Evolutionary conservation across 1,284 basidiomycete genomes (phyloP), one percentile per base, ranked within the genome.

Genomic region (Austroboletus novae-zelandiae): DNA sequence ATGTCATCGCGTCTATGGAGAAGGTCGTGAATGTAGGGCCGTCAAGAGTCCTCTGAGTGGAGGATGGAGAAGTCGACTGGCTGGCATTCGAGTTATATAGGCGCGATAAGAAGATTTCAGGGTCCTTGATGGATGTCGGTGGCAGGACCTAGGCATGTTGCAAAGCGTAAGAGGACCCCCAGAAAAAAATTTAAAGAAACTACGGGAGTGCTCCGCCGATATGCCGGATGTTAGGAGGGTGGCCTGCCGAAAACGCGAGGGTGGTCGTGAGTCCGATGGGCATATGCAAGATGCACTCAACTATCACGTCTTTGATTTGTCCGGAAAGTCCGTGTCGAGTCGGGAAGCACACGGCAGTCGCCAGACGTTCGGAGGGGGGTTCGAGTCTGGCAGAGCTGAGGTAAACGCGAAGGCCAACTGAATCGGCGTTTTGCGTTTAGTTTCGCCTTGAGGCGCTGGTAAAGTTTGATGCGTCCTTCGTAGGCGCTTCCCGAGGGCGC

Each of bases 231-330:
- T 53, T 45, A 57, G 51, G 59, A 63, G 50, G 53, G 53, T 54
- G 23, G 30, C 45, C 37, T 50, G 53, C 66, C 61, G 45, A 55
- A 58, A 61, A 53, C 27, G 53, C 32, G 45, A 45, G 37, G 36
- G 49, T 40, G 20, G 20, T 5, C 20, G 20, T 5, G 25, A 40
- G 31, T 32, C 31, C 6, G 10, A 10, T 31, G 30, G 13, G 7
- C 10, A 32, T 11, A 9, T 11, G 31, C 14, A 9, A 6, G 4
- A 32, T n/a, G 34, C 14, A n/a, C 41, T 53, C 48, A n/a, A 34
- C 41, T 53, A 64, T 68, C 63, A 66, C 67, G 66, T 67, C 56
- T 67, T 67, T 15, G 42, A 60, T 56, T 47, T 65, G 64, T 67
- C 64, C 54, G 53, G 60, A 57, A 55, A 43, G 51, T 62, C 55